Percentiles rank a stretch among this genome's conserved stretches.
Conservation (phyloP, 805 yeast genomes). For the Candida corydali region DNA sequence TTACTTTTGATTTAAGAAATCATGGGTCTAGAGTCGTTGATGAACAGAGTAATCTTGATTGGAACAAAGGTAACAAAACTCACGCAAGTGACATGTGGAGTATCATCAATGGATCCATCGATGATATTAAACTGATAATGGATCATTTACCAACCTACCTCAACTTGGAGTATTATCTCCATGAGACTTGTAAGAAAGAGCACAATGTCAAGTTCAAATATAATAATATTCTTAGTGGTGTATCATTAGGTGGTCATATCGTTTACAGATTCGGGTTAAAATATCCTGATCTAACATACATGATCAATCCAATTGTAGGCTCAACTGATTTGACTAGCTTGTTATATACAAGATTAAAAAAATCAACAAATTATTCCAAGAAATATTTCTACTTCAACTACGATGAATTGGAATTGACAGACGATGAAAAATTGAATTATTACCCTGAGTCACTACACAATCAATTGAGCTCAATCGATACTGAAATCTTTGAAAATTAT, state of each 20-base stretch:
- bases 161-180: constrained; percentile 25
- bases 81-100: constrained; percentile 52
- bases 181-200: constrained; percentile 11
- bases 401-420: constrained; percentile 28
- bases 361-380: constrained; percentile 19
- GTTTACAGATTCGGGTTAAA: constrained; percentile 40
- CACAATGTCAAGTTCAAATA: constrained; percentile 19
- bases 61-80: constrained; percentile 46
- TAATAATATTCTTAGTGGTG: constrained; percentile 44
- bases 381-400: constrained; percentile 30
- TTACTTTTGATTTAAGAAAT: constrained; percentile 51
- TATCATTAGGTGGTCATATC: constrained; percentile 58
- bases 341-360: constrained; percentile 38
- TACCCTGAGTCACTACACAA: constrained; percentile 35
- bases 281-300: constrained; percentile 34
- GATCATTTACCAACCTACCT: constrained; percentile 42
- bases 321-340: constrained; percentile 43
- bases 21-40: constrained; percentile 49
- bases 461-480: constrained; percentile 24
- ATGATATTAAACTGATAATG: constrained; percentile 41
- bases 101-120: constrained; percentile 43
- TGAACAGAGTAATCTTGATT: constrained; percentile 31
- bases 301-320: constrained; percentile 50
- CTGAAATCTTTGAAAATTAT: constrained; percentile 28
- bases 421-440: constrained; percentile 17